A percentile compares a stretch with the other conserved stretches of the same genome.
Conservation (phyloP, 2,329 filamentous ascomycete species). For the Cordyceps cateniannulata region DNA sequence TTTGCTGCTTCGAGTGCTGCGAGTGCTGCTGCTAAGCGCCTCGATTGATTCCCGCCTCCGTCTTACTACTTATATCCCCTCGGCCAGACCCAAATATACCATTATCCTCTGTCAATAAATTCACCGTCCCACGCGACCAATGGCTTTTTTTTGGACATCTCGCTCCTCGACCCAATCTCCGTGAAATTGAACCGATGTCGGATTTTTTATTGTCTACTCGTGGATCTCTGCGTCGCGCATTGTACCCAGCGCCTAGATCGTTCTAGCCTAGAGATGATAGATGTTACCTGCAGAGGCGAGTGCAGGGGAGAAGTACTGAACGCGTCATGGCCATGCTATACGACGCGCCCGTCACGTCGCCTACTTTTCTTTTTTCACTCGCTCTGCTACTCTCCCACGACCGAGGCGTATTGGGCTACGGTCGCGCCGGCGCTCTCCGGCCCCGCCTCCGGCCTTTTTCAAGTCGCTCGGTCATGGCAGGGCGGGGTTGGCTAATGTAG, state of each 20-base stretch:
- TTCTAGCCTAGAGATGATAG: background rate
- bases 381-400: background rate
- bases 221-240: too few species aligned
- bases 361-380: background rate
- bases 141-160: background rate
- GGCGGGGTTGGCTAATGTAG: background rate
- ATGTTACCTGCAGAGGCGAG: background rate
- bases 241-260: too few species aligned
- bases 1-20: slow-evolving; percentile 33
- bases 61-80: background rate
- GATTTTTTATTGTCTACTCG: too few species aligned
- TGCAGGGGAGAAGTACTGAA: background rate
- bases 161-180: background rate
- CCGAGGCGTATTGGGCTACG: background rate
- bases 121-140: background rate
- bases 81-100: background rate
- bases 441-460: too few species aligned
- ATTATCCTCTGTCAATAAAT: background rate
- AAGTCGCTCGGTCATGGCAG: background rate
- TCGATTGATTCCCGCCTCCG: background rate
- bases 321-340: background rate
- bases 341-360: too few species aligned
- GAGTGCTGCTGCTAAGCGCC: slow-evolving; percentile 23
- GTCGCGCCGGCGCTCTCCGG: background rate
- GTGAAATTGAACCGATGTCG: too few species aligned